Conservation (phyloP, 208 protist genomes). For the Porcisia deanei region DNA sequence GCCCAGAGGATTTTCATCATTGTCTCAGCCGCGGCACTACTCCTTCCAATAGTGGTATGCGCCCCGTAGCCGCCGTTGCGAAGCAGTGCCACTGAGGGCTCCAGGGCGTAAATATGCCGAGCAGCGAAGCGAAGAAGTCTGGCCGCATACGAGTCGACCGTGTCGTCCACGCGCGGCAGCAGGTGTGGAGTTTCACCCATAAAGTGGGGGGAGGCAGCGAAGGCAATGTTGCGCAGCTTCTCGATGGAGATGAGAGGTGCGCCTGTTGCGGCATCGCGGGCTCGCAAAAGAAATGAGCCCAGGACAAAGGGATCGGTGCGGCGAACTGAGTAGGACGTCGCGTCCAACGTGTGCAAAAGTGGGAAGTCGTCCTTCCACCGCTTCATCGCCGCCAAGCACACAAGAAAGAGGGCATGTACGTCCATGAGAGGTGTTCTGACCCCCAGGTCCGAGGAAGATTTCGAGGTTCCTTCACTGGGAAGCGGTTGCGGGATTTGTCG, state of each 20-base stretch:
- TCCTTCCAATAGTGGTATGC: not conserved
- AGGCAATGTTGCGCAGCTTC: conserved; percentile 30
- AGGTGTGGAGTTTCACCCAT: conserved; percentile 17
- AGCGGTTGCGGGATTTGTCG: not conserved
- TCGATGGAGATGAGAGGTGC: conserved; percentile 34
- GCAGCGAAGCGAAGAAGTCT: conserved; percentile 35
- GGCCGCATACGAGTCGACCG: conserved; percentile 27
- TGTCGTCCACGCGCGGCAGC: conserved; percentile 35
- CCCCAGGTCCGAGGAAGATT: not conserved
- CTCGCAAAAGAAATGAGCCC: conserved; percentile 37
- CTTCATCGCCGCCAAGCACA: conserved; percentile 41
- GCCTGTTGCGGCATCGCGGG: conserved; percentile 3
- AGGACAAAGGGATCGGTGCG: conserved; percentile 61
- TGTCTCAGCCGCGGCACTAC: not conserved
- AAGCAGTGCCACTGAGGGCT: conserved; percentile 27
- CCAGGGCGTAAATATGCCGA: conserved; percentile 19
- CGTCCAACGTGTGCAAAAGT: conserved; percentile 23
- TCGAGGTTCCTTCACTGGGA: too few species aligned
- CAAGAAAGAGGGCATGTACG: conserved; percentile 26
- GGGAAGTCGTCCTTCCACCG: conserved; percentile 21
- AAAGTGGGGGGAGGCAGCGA: conserved; percentile 34
- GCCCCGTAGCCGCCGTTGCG: conserved; percentile 18
- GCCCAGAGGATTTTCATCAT: not conserved
- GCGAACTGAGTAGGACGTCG: conserved; percentile 38
- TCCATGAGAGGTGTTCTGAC: conserved; percentile 1